Evolutionary conservation across 805 yeast genomes (phyloP), one percentile per base, ranked within the genome.

Genomic region (Metschnikowia aberdeeniae): DNA sequence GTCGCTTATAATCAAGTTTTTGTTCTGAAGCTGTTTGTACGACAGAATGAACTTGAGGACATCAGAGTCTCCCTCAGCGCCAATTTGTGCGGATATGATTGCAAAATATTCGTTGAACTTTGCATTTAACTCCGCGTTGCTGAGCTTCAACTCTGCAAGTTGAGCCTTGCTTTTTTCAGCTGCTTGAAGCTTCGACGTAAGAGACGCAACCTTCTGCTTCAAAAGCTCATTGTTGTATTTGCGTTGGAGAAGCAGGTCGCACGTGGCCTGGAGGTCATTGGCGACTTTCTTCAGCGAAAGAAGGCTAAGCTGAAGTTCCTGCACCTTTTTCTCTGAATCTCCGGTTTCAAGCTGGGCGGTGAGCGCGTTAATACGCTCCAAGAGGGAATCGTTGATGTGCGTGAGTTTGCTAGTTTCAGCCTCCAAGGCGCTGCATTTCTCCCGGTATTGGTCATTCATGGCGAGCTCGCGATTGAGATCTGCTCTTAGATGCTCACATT

Each of bases 191-290:
- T 73, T 73, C 14, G 66, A 61, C 19, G 61, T 57, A 29, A 82
- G 58, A 0, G 73, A 54, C 0, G 57, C 50, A 44, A 78, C 81
- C 49, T 83, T 84, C 50, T 78, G 83, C 51, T 74, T 77, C 29
- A 83, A 62, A 8, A 83, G 56, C 53, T 79, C 84, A 5, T 63
- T 60, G 22, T 76, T 72, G 48, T 77, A 67, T 47, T 71, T 70
- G 48, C 76, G 62, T 49, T 77, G 76, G 20, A 80, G 64, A 8
- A 68, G 65, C 49, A 73, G 73, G 45, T 84, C 70, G 33, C 78
- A 74, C 47, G 72, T 76, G 19, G 78, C 65, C 56, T 83, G 80
- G 6, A 72, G 65, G 42, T 80, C 64, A 48, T 78, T 76, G 49
- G 76, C 74, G 5, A 70, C 67, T 49, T 83, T 88, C 38, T 65